A percentile compares a stretch with the other conserved stretches of the same genome.
phyloP scores from a whole-genome alignment of 148 eudicot species.

The Vaccinium vitisidaea region DNA sequence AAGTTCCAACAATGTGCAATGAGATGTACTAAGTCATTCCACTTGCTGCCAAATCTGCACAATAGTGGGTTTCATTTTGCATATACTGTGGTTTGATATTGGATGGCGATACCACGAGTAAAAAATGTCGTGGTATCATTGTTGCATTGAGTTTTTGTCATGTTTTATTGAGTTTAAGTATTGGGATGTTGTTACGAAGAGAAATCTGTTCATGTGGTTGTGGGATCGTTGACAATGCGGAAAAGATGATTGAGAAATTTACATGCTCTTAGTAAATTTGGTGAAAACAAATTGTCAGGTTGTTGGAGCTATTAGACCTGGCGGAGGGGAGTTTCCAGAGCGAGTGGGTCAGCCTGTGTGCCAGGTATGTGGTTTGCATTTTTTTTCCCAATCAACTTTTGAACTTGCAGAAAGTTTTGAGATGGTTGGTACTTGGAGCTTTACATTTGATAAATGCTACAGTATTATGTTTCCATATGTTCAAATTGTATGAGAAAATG shows the following conservation, averaged over 20 bases:
- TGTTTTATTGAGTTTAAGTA: not conserved
- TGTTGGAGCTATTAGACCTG: conserved; percentile 48
- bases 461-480: not conserved
- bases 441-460: not conserved
- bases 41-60: not conserved
- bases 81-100: not conserved
- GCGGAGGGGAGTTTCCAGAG: conserved; percentile 76
- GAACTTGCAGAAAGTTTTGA: not conserved
- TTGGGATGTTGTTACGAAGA: not conserved
- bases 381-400: not conserved
- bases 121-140: not conserved
- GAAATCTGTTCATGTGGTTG: not conserved
- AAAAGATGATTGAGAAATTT: not conserved
- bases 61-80: not conserved
- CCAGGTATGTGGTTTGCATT: conserved; percentile 51
- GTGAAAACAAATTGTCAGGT: conserved; percentile 38
- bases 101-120: not conserved
- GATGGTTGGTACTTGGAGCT: conserved; percentile 9
- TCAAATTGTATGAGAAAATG: not conserved
- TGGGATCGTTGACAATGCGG: not conserved
- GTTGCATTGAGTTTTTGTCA: not conserved
- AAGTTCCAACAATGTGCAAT: not conserved
- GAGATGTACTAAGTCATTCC: not conserved
- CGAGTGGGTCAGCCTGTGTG: conserved; percentile 85
- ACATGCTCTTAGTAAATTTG: conserved; percentile 9